These are phyloP conservation scores for Trichoderma cornu-damae DNA, from an alignment of 2,329 filamentous ascomycete genomes.

Conservation along the genomic window DNA sequence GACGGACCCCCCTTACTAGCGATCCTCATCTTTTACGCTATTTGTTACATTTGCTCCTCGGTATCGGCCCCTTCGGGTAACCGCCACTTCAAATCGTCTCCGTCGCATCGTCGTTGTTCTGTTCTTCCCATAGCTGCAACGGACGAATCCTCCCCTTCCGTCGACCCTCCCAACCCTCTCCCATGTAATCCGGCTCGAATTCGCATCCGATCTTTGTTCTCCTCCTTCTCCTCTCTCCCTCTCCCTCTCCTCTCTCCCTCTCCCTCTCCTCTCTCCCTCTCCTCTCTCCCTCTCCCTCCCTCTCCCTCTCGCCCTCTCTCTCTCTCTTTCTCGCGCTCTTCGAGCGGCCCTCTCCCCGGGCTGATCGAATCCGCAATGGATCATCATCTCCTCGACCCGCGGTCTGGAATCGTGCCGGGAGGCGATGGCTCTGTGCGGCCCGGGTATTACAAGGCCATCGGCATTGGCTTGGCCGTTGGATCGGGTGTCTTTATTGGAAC, in stretches of 20 bases:
- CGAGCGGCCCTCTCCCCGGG: background rate
- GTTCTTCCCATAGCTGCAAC: background rate
- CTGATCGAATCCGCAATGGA: slow-evolving; percentile 15
- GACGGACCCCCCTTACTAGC: background rate
- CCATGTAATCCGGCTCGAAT: slow-evolving; percentile 14
- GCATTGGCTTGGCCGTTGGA: slow-evolving; percentile 76
- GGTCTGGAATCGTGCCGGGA: slow-evolving; percentile 16
- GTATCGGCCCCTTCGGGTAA: background rate
- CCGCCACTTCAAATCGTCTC: slow-evolving; percentile 12
- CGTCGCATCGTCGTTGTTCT: background rate
- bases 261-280: background rate
- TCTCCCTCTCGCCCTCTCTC: background rate
- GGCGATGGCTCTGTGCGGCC: slow-evolving; percentile 35
- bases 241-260: background rate
- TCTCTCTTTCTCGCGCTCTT: background rate
- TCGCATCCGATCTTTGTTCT: background rate
- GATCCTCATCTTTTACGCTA: background rate
- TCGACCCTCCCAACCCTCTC: background rate
- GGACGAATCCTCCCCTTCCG: background rate
- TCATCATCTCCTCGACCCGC: slow-evolving; percentile 11
- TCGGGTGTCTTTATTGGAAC: slow-evolving; percentile 91
- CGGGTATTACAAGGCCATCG: slow-evolving; percentile 72
- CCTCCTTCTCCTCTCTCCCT: background rate
- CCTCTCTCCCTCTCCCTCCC: background rate
- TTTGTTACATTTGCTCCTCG: background rate